A percentile compares a stretch with the other conserved stretches of the same genome.
These are phyloP conservation scores for Ananas comosus DNA, from an alignment of 176 grass and related monocot species.

Conservation along the genomic window DNA sequence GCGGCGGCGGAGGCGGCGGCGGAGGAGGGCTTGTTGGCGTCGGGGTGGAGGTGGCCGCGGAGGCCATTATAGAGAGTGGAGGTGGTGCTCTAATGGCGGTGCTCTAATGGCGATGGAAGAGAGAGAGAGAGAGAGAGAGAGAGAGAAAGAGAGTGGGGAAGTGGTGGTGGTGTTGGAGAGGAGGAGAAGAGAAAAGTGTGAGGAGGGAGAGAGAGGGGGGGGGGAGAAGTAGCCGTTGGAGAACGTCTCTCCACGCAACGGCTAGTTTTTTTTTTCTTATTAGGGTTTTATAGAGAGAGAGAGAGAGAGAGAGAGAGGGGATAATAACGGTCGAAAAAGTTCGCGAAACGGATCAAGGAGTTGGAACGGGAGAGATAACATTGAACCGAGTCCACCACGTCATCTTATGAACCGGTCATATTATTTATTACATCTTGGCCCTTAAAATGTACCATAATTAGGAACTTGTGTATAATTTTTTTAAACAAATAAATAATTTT, in stretches of 20 bases:
- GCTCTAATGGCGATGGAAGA: background rate
- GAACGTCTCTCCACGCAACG: background rate
- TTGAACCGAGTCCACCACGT: too few relatives aligned
- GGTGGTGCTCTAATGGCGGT: background rate
- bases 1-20: constrained; percentile 20
- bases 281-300: constrained; percentile 6
- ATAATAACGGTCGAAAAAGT: constrained; percentile 4
- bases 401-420: too few relatives aligned
- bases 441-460: too few relatives aligned
- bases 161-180: background rate
- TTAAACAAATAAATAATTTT: too few relatives aligned
- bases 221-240: constrained; percentile 8
- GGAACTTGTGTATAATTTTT: too few relatives aligned
- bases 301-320: background rate
- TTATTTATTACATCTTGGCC: too few relatives aligned
- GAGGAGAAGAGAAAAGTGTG: background rate
- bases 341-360: background rate
- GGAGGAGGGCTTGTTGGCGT: constrained; percentile 3
- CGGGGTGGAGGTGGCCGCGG: background rate
- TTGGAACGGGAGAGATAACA: background rate
- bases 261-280: constrained; percentile 23
- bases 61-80: background rate
- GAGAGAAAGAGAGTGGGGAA: background rate
- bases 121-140: background rate
- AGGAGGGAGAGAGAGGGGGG: background rate